Percentiles rank a stretch among this genome's conserved stretches.
Conservation (phyloP, 2,329 filamentous ascomycete species). For the Trichophyton mentagrophytes region DNA sequence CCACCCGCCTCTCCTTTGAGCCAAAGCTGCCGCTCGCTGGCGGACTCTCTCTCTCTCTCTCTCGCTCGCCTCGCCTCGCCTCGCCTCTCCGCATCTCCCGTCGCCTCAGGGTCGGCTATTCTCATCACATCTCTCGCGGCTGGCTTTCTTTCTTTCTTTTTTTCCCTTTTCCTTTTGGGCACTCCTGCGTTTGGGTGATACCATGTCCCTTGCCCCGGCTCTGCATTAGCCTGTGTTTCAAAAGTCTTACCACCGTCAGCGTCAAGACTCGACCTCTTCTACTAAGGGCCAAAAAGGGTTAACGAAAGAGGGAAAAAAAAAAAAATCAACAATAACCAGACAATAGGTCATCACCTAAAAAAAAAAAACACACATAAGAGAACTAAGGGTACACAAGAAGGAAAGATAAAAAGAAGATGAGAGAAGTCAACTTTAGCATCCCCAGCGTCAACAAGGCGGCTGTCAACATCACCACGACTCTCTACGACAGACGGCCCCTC, state of each 20-base stretch:
- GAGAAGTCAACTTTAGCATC: slow-evolving; percentile 99
- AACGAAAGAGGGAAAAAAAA: background rate
- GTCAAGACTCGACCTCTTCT: no score
- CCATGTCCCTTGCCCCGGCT: background rate
- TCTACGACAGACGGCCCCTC: slow-evolving; percentile 92
- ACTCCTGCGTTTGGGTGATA: background rate
- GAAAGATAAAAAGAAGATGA: slow-evolving; percentile 53
- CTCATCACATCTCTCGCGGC: background rate
- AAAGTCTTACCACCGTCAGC: background rate
- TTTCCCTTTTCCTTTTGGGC: background rate
- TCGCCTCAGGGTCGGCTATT: no score
- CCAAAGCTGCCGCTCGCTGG: background rate
- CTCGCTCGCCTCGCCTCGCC: no score
- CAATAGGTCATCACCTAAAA: background rate
- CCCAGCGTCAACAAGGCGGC: slow-evolving; percentile 99
- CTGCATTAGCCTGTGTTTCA: background rate
- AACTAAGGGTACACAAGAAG: no score
- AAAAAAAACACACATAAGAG: background rate
- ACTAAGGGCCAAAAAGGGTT: no score
- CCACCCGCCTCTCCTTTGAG: background rate
- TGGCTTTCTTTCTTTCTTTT: background rate
- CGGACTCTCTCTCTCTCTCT: background rate
- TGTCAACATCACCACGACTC: slow-evolving; percentile 92
- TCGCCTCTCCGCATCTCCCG: background rate
- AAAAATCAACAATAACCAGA: background rate